phyloP scores from a whole-genome alignment of 352 stramenopile species.

The Globisporangium canariense region DNA sequence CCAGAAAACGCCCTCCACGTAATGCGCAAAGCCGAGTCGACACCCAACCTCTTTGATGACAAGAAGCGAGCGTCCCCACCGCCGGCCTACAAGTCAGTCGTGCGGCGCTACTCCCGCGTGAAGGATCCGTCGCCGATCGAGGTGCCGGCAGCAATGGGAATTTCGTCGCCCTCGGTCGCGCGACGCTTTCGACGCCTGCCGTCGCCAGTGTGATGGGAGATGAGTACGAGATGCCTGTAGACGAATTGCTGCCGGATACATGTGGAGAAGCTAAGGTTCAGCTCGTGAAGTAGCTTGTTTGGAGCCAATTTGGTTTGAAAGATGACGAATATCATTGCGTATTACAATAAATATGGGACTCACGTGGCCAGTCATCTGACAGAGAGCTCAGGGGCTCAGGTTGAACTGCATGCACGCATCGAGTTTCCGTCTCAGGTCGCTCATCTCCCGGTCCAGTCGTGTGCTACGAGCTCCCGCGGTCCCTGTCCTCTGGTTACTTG shows the following conservation, averaged over 20 bases:
- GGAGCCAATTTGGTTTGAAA: constrained; percentile 2
- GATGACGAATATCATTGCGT: constrained; percentile 8
- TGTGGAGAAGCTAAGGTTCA: background rate
- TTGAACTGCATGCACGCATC: constrained; percentile 46
- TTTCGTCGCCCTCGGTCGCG: background rate
- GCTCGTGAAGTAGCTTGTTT: background rate
- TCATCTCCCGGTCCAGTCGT: constrained; percentile 53
- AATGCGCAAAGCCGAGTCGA: constrained; percentile 1
- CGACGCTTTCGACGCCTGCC: constrained; percentile 7
- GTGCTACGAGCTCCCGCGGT: constrained; percentile 21
- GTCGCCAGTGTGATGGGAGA: constrained; percentile 10
- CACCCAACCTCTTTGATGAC: constrained; percentile 13
- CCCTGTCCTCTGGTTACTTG: background rate
- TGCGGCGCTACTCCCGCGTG: constrained; percentile 2
- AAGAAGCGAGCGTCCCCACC: background rate
- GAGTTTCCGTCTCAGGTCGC: constrained; percentile 47
- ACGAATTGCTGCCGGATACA: constrained; percentile 1
- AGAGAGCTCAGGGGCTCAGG: background rate
- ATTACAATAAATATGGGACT: constrained; percentile 5
- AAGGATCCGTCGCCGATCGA: constrained; percentile 11
- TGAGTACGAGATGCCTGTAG: background rate
- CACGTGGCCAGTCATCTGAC: background rate
- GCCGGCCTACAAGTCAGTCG: background rate
- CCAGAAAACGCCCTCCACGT: background rate
- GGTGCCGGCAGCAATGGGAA: background rate